Base-by-base conservation (phyloP, 495 filamentous ascomycete species). In the Penicillium soppii region DNA sequence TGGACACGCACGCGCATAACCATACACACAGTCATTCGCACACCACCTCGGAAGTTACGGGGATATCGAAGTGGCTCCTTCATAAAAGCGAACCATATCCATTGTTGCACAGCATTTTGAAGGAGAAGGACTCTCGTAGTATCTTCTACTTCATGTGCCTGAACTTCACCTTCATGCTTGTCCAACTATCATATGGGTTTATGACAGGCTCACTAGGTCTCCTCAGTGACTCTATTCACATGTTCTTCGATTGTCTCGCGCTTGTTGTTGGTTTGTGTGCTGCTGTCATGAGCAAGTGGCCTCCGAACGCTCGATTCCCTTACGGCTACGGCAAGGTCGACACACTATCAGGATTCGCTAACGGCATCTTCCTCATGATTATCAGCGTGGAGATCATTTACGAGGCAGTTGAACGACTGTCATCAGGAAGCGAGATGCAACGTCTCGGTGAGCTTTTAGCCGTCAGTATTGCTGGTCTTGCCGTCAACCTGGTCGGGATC, bases 231-330 rank as follows among this genome's bases (percentile, higher is more conserved):
- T 96, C 90, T 62, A 95, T 99, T 53, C 94, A 99, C 69, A 99
- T 99, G 94, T 95, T 99, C 64, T 99, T 99, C 56, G 94, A 99
- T 67, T 99, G 94, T 56, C 80, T 96, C 12, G 94, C 94, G 16
- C 79, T 99, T 17, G 85, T 88, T 1, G 89, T 97, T 13, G 94
- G 94, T 12, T 79, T 99, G 7, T 90, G 90, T 58, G 94, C 94
- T n/a, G 87, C 95, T 9, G 90, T 99, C 10, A 92, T 95, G 79
- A 95, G 90, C 63, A 97, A 97, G 69, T 97, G 92, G 92, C 91
- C 91, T 1, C 87, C 91, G 1, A 95, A 84, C 62, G 74, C 84
- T 54, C 70, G 86, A 16, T 97, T 96, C 56, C 94, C 94, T 0
- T 97, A 96, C 63, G 94, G 94, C 2, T 94, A 95, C 67, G 91